Percentiles rank a stretch among this genome's conserved stretches.
These are phyloP conservation scores for Agrocybe pediades DNA, from an alignment of 768 basidiomycete genomes.

Conservation along the genomic window DNA sequence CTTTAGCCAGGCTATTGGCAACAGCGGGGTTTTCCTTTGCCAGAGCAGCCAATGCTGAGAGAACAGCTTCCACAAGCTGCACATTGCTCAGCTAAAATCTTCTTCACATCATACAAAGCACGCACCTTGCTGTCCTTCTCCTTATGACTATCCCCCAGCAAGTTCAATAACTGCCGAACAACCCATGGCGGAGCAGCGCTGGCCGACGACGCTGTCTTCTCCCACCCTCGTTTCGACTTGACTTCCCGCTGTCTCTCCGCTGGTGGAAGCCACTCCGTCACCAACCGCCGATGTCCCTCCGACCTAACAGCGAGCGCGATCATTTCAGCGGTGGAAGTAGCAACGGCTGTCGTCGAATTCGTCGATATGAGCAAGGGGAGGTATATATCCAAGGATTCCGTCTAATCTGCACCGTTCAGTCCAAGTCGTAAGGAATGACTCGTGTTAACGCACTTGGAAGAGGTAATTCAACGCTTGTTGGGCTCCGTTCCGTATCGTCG, in stretches of 20 bases:
- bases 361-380: slow-evolving; percentile 46
- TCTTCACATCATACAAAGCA: not conserved
- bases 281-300: slow-evolving; percentile 45
- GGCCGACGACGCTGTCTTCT: slow-evolving; percentile 50
- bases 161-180: slow-evolving; percentile 46
- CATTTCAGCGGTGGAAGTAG: slow-evolving; percentile 59
- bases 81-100: not conserved
- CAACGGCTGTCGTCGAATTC: slow-evolving; percentile 23
- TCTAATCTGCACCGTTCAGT: slow-evolving; percentile 42
- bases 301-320: slow-evolving; percentile 54
- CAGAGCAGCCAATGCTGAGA: slow-evolving; percentile 66
- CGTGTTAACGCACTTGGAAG: slow-evolving; percentile 49
- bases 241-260: slow-evolving; percentile 55
- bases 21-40: slow-evolving; percentile 62
- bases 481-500: slow-evolving; percentile 48
- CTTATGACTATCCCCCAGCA: slow-evolving; percentile 41
- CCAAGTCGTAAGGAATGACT: not conserved
- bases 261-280: slow-evolving; percentile 66
- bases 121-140: slow-evolving; percentile 53
- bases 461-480: slow-evolving; percentile 58
- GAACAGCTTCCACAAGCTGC: slow-evolving; percentile 66
- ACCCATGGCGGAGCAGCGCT: slow-evolving; percentile 54
- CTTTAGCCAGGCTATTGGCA: slow-evolving; percentile 49
- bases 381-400: slow-evolving; percentile 70
- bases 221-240: slow-evolving; percentile 73